These are phyloP conservation scores for Saccharomycopsis babjevae DNA, from an alignment of 805 yeast genomes.

Conservation along the genomic window DNA sequence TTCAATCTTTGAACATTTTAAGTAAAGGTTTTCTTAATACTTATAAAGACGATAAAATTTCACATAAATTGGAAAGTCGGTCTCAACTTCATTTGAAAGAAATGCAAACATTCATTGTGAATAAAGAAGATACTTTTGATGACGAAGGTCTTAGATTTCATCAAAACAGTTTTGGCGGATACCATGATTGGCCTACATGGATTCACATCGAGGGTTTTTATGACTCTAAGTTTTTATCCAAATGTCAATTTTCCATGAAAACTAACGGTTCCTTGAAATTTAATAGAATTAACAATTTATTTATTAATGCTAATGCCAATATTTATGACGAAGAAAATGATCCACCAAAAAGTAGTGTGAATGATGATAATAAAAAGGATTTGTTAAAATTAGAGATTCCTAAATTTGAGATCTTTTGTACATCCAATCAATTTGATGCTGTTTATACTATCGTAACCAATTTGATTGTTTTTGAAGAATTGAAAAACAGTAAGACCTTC, in stretches of 20 bases:
- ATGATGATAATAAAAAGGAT: conserved; percentile 22
- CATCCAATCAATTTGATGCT: conserved; percentile 46
- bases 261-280: conserved; percentile 41
- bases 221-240: conserved; percentile 33
- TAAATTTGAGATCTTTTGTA: conserved; percentile 41
- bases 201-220: conserved; percentile 54
- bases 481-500: conserved; percentile 31
- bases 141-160: conserved; percentile 28
- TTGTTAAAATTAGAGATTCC: conserved; percentile 31
- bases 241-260: conserved; percentile 39
- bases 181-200: conserved; percentile 54
- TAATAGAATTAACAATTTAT: conserved; percentile 43
- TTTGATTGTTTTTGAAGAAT: conserved; percentile 28
- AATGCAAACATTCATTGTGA: conserved; percentile 43
- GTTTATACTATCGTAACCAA: conserved; percentile 41
- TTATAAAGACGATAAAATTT: conserved; percentile 27
- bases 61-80: conserved; percentile 43
- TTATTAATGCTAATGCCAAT: conserved; percentile 23
- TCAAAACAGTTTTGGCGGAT: conserved; percentile 23
- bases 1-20: conserved; percentile 38
- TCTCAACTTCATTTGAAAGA: conserved; percentile 47
- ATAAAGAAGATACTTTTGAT: conserved; percentile 27
- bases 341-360: conserved; percentile 14
- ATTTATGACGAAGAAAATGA: background rate
- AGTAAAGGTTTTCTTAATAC: conserved; percentile 32